Evolutionary conservation across 345 rosid species (phyloP).

Genomic region (Populus euphratica): DNA sequence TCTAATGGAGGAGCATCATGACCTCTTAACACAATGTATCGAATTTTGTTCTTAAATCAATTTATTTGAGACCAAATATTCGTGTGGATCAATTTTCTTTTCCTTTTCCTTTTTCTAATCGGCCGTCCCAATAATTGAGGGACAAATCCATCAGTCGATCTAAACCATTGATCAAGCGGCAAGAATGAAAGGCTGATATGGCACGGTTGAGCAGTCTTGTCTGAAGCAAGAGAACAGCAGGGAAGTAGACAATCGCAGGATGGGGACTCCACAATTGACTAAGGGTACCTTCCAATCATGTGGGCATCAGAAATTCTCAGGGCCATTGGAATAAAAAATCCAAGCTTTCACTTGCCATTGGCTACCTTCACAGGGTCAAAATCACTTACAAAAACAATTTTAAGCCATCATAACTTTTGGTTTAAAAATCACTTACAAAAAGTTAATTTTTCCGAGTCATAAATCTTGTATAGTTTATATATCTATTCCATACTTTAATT

Average conservation of each 20-base stretch:
- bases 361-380: neutral
- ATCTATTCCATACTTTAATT: too few relatives aligned
- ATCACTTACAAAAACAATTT: too few relatives aligned
- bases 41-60: too few relatives aligned
- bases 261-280: constrained; percentile 18
- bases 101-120: neutral
- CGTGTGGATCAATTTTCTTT: neutral
- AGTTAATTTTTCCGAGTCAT: too few relatives aligned
- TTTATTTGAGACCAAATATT: neutral
- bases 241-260: constrained; percentile 7
- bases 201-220: constrained; percentile 14
- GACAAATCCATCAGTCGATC: neutral
- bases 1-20: neutral
- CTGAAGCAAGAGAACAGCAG: constrained; percentile 6
- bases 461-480: too few relatives aligned
- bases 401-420: too few relatives aligned
- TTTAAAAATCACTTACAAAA: too few relatives aligned
- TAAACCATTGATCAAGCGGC: neutral
- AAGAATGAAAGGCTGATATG: neutral
- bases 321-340: too few relatives aligned
- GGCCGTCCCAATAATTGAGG: constrained; percentile 1
- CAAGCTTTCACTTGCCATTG: neutral
- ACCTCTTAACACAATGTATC: neutral
- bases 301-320: neutral
- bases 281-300: neutral